These are phyloP conservation scores for Vanrija sp. DNA, from an alignment of 1,284 basidiomycete genomes.

Conservation along the genomic window DNA sequence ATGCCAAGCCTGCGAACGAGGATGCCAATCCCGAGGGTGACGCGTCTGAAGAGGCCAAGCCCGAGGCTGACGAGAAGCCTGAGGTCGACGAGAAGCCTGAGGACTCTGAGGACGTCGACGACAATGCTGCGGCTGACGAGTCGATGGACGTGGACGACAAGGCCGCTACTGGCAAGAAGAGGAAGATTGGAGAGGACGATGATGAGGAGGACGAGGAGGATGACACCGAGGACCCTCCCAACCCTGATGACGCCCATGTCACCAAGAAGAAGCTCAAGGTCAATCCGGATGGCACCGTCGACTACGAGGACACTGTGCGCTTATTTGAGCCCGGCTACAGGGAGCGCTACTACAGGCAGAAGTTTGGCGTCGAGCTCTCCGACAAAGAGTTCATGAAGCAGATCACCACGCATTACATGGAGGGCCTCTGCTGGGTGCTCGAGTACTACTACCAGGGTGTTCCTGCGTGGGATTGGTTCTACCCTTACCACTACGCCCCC, in stretches of 20 bases:
- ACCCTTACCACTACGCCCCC: conserved; percentile 97
- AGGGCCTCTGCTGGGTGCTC: conserved; percentile 94
- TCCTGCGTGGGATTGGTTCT: conserved; percentile 99
- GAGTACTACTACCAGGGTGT: conserved; percentile 99
- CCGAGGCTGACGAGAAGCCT: conserved; percentile 14
- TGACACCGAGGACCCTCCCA: conserved; percentile 36
- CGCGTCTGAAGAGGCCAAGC: conserved; percentile 12
- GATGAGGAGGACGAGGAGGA: conserved; percentile 49
- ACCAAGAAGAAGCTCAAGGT: conserved; percentile 61
- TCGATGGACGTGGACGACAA: conserved; percentile 9
- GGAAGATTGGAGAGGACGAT: conserved; percentile 60
- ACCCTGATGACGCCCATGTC: conserved; percentile 51
- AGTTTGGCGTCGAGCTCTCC: conserved; percentile 74
- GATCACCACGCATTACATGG: conserved; percentile 78
- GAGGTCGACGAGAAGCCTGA: conserved; percentile 12
- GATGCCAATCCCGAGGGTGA: conserved; percentile 4
- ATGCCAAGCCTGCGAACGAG: conserved; percentile 3
- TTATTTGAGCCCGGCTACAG: conserved; percentile 93
- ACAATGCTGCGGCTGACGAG: conserved; percentile 32
- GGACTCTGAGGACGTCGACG: conserved; percentile 41
- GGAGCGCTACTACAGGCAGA: conserved; percentile 90
- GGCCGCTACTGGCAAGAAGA: conserved; percentile 59
- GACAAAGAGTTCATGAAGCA: conserved; percentile 70
- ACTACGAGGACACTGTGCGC: conserved; percentile 88
- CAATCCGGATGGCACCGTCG: conserved; percentile 63